Evolutionary conservation across 2,329 filamentous ascomycete genomes (phyloP).

Genomic region (Pseudofabraea citricarpa): DNA sequence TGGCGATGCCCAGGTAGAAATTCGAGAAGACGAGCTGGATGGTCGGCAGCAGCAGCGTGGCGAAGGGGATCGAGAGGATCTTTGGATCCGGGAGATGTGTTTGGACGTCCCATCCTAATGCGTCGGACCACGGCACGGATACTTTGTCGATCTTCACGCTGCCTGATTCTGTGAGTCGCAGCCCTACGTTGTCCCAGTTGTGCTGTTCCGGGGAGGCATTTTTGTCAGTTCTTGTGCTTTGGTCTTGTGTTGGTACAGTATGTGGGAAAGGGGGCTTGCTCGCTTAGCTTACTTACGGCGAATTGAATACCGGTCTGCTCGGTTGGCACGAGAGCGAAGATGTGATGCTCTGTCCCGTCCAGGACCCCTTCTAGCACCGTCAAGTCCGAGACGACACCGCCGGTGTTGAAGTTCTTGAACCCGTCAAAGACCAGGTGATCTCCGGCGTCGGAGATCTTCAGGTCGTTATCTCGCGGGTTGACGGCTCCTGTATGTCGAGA

Average conservation of each 20-base stretch:
- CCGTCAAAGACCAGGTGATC: constrained; percentile 55
- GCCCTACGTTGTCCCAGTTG: constrained; percentile 61
- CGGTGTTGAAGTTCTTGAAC: constrained; percentile 63
- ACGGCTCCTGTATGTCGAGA: constrained; percentile 40
- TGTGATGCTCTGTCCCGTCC: constrained; percentile 53
- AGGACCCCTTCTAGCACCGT: constrained; percentile 60
- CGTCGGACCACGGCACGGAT: constrained; percentile 52
- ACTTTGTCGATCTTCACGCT: constrained; percentile 56
- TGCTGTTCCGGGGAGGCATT: too few relatives aligned
- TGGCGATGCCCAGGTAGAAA: constrained; percentile 60
- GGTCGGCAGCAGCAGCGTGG: constrained; percentile 53
- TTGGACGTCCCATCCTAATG: constrained; percentile 52
- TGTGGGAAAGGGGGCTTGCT: background rate
- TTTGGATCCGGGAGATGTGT: constrained; percentile 45
- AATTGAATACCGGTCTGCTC: constrained; percentile 53
- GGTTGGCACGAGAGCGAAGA: constrained; percentile 57
- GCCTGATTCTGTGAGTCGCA: constrained; percentile 60
- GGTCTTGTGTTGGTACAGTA: background rate
- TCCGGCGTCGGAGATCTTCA: constrained; percentile 49
- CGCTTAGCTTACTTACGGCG: constrained; percentile 24
- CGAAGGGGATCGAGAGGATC: constrained; percentile 48
- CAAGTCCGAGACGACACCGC: constrained; percentile 60
- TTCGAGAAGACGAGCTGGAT: constrained; percentile 64
- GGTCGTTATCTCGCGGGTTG: constrained; percentile 59
- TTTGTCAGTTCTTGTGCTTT: too few relatives aligned